Evolutionary conservation across 257 asterid species (phyloP).

Genomic region (Leptodermis oblonga): DNA sequence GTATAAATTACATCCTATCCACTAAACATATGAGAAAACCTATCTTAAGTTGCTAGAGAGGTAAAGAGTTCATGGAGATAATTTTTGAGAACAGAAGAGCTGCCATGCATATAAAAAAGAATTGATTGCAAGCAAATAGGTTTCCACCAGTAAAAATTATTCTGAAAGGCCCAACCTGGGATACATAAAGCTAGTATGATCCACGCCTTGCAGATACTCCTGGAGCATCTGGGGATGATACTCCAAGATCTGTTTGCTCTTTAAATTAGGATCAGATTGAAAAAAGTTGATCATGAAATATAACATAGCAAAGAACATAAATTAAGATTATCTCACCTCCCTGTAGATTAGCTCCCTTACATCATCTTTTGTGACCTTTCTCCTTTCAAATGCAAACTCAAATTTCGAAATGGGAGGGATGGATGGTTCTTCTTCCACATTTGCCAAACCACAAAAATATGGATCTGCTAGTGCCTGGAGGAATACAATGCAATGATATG

Average conservation of each 20-base stretch:
- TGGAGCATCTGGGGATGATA: slow-evolving; percentile 99
- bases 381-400: slow-evolving; percentile 90
- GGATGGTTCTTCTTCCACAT: slow-evolving; percentile 86
- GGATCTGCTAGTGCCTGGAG: slow-evolving; percentile 87
- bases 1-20: not conserved
- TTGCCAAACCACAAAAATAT: slow-evolving; percentile 69
- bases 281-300: slow-evolving; percentile 27
- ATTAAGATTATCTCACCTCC: slow-evolving; percentile 52
- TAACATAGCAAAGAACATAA: slow-evolving; percentile 16
- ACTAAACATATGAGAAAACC: not conserved
- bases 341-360: slow-evolving; percentile 83
- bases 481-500: slow-evolving; percentile 19
- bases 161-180: slow-evolving; percentile 74
- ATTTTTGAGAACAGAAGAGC: not conserved
- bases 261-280: slow-evolving; percentile 37
- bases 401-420: slow-evolving; percentile 77
- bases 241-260: slow-evolving; percentile 86
- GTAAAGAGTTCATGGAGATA: not conserved
- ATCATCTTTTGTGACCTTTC: slow-evolving; percentile 64
- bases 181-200: slow-evolving; percentile 91
- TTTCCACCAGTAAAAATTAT: slow-evolving; percentile 14
- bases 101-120: not conserved
- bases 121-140: not conserved
- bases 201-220: slow-evolving; percentile 86
- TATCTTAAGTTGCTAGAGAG: not conserved